Conservation (phyloP, 1,284 basidiomycete species). For the Leccinum pseudoinsigne region DNA sequence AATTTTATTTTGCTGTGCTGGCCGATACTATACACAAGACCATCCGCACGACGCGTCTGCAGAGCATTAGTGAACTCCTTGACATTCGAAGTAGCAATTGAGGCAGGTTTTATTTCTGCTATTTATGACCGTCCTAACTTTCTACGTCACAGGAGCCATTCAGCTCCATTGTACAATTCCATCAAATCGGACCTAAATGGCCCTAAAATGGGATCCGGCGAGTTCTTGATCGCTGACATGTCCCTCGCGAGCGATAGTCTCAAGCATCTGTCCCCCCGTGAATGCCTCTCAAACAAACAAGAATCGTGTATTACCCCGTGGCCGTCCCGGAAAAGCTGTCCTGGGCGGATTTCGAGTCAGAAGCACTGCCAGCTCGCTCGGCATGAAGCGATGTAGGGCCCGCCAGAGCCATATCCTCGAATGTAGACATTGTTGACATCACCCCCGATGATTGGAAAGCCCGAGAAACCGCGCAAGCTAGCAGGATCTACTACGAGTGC, state of each 20-base stretch:
- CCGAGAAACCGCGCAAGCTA: too few species aligned
- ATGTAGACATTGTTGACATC: too few species aligned
- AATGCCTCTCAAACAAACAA: conserved; percentile 13
- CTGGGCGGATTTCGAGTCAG: conserved; percentile 18
- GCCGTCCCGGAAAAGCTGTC: conserved; percentile 24
- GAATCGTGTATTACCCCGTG: conserved; percentile 12
- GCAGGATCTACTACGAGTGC: too few species aligned
- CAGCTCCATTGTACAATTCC: conserved; percentile 36
- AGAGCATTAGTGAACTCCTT: conserved; percentile 24
- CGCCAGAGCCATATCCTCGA: too few species aligned
- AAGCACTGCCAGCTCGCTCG: conserved; percentile 10
- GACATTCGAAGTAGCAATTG: conserved; percentile 29
- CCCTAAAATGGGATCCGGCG: conserved; percentile 24
- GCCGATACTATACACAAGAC: conserved; percentile 17
- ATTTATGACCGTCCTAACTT: conserved; percentile 28
- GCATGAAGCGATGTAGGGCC: too few species aligned
- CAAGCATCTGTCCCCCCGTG: conserved; percentile 19
- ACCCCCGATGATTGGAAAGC: too few species aligned
- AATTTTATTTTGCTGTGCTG: too few species aligned
- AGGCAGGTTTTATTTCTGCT: conserved; percentile 33
- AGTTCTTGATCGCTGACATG: conserved; percentile 26
- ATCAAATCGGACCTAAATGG: conserved; percentile 29
- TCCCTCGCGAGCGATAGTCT: background rate
- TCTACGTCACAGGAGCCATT: conserved; percentile 32
- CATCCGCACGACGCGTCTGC: conserved; percentile 33